Evolutionary conservation across 169 alveolate species (phyloP).

Genomic region (Eimeria maxima): DNA sequence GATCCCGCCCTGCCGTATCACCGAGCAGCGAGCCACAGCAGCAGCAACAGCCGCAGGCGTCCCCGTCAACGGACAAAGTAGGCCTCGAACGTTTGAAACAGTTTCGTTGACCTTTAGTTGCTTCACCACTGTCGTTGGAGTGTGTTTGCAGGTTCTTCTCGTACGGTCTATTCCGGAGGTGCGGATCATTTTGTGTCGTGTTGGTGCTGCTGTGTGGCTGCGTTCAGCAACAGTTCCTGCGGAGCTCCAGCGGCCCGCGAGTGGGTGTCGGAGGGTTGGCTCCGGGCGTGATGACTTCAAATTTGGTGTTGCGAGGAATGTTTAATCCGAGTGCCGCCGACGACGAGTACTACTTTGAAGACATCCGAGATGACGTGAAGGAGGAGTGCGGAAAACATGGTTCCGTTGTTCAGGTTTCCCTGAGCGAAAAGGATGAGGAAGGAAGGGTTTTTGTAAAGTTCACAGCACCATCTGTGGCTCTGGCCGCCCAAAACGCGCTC

Average conservation of each 20-base stretch:
- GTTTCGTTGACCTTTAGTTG: not conserved
- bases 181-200: not conserved
- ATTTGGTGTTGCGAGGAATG: slow-evolving; percentile 35
- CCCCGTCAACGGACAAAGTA: slow-evolving; percentile 67
- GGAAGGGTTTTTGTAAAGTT: slow-evolving; percentile 81
- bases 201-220: slow-evolving; percentile 20
- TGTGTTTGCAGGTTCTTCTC: not conserved
- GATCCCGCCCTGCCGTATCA: slow-evolving; percentile 48
- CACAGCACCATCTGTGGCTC: slow-evolving; percentile 64
- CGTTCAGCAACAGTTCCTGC: slow-evolving; percentile 61
- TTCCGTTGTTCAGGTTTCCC: slow-evolving; percentile 88
- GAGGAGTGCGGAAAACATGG: slow-evolving; percentile 95
- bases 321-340: slow-evolving; percentile 71
- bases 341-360: slow-evolving; percentile 86
- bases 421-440: slow-evolving; percentile 84
- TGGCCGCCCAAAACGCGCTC: slow-evolving; percentile 79
- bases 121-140: not conserved
- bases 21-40: slow-evolving; percentile 43
- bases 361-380: slow-evolving; percentile 93
- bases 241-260: slow-evolving; percentile 6
- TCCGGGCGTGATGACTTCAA: slow-evolving; percentile 24
- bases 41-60: slow-evolving; percentile 70
- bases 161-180: not conserved
- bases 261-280: slow-evolving; percentile 46
- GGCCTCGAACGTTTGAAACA: not conserved